Base-by-base conservation (phyloP, 495 filamentous ascomycete species). In the Penicillium robsamsonii region DNA sequence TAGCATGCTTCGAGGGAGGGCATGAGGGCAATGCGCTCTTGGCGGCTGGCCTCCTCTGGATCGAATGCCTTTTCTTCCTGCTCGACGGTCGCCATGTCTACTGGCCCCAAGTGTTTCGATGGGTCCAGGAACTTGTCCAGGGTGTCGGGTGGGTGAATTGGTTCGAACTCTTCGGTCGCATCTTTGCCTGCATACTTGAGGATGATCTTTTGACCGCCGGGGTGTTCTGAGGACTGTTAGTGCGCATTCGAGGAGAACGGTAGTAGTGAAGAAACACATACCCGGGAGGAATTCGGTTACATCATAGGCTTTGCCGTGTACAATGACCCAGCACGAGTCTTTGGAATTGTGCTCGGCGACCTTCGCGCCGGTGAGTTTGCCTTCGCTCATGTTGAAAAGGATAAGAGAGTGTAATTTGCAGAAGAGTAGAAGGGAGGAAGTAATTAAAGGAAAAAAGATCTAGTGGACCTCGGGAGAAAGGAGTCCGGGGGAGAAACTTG, bases 241-340 rank as follows among this genome's bases (percentile, higher is more conserved):
- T 11, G 13, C 2, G 49, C 31, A 29, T 9, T 50, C 35, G n/a
- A 38, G 35, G 15, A 9, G 11, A 3, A 33, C 4, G 13, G 29
- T 3, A 35, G 12, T 12, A 18, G 25, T 15, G 3, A 30, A 17
- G 11, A 43, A 13, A 20, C 24, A 33, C 58, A 30, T 59, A 79
- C 76, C 76, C 41, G 92, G 90, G 53, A 93, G 76, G 72, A 97
- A 96, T 53, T 95, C 91, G 42, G 89, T 88, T 43, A 94, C 87
- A 73, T 97, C 92, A 78, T 96, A 97, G 61, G 93, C 90, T 61
- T 88, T 89, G 55, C 87, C 85, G 76, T 97, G 92, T 62, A 97
- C 85, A 64, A 97, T 86, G 63, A 91, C 85, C 84, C 88, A 90
- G 53, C 85, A 84, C 13, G 86, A 87, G 66, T 96, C 88, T 56